A percentile compares a stretch with the other conserved stretches of the same genome.
phyloP scores from a whole-genome alignment of 768 basidiomycete genomes.

The Cystofilobasidium bisporidii region DNA sequence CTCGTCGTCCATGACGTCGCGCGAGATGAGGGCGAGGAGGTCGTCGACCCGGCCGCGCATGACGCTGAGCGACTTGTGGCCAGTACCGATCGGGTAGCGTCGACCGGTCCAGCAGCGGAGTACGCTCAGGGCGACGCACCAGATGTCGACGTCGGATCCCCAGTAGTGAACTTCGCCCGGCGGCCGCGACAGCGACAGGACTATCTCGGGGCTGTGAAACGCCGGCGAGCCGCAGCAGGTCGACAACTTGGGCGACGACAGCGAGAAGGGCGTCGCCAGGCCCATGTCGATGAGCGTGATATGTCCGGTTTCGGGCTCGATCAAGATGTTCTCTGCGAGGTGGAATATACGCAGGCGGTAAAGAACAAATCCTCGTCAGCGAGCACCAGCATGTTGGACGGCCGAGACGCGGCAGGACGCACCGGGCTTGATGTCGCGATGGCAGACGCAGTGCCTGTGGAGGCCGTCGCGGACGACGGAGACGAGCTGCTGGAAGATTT shows the following conservation, averaged over 20 bases:
- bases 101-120: constrained; percentile 39
- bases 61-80: constrained; percentile 37
- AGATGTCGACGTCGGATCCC: constrained; percentile 45
- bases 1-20: constrained; percentile 1
- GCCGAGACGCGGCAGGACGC: not conserved
- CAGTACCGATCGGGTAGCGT: constrained; percentile 43
- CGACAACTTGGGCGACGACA: constrained; percentile 41
- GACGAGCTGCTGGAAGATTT: constrained; percentile 42
- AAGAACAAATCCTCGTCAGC: not conserved
- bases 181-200: constrained; percentile 39
- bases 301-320: constrained; percentile 37
- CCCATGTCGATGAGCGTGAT: constrained; percentile 44
- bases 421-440: constrained; percentile 40
- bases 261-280: constrained; percentile 42
- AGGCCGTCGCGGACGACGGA: constrained; percentile 40
- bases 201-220: constrained; percentile 43
- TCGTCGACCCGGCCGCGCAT: constrained; percentile 40
- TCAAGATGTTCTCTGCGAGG: constrained; percentile 33
- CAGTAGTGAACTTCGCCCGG: constrained; percentile 37
- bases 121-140: constrained; percentile 44
- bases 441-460: constrained; percentile 38
- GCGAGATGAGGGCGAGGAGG: constrained; percentile 36
- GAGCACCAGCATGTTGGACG: not conserved
- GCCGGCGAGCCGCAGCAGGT: constrained; percentile 40
- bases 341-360: too few relatives aligned